Evolutionary conservation across 805 yeast genomes (phyloP), one percentile per base, ranked within the genome.

Genomic region (Candida sanyiensis): DNA sequence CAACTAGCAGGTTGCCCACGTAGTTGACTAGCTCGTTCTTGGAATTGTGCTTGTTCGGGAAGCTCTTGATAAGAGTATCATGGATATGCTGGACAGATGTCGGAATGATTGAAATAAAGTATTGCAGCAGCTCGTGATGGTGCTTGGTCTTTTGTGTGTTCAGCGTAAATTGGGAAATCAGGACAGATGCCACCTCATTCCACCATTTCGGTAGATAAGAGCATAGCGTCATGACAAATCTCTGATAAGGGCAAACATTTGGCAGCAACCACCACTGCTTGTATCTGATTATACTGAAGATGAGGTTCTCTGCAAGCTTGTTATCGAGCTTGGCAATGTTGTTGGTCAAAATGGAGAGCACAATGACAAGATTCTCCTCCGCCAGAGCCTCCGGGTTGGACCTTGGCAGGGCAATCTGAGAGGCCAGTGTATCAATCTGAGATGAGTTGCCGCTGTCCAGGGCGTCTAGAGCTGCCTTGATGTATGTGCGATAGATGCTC

Each of bases 191-290:
- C n/a, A 90, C 85, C 43, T 85, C 94, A 46, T 75, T 73, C 76
- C 93, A 79, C 85, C 95, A 90, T 58, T 80, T 85, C 7, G 97
- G 97, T 44, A 80, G 70, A 33, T 90, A 83, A 4, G 95, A 82
- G 27, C 89, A 84, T 38, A 90, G 69, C 20, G 89, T 84, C 32
- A 77, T 71, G 33, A 86, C 63, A 58, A 93, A 93, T 31, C 77
- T 80, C 33, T 81, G 71, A 59, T 83, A 88, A 33, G 69, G 63
- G 35, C 67, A 64, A 19, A 75, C 61, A 48, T 80, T 73, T 12
- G 51, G 46, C 24, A 70, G 49, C 17, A 61, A 64, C 53, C 80
- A 67, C 93, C 95, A 86, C 41, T 69, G 66, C 46, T 58, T 57
- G 39, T 82, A 69, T 43, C 67, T 72, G 34, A 88, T 68, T 23